Evolutionary conservation across 78 protist species (phyloP), one percentile per base, ranked within the genome.

Genomic region (Polysphondylium violaceum): DNA sequence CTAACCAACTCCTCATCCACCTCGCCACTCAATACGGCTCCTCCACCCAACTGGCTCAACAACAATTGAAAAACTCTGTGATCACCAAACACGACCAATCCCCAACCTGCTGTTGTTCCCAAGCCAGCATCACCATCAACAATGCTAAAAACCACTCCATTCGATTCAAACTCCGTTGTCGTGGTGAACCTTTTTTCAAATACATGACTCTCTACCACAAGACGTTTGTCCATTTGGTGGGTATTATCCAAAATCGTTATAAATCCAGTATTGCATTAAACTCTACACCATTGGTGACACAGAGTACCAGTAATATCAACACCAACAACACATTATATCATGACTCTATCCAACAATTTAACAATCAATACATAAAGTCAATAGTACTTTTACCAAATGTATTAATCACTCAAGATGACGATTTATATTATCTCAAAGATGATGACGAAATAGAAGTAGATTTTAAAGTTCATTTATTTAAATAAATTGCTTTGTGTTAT

Each of bases 301-400:
- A n/a, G n/a, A n/a, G n/a, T n/a, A n/a, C n/a, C n/a, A n/a, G n/a
- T n/a, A n/a, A n/a, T n/a, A n/a, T n/a, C n/a, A n/a, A n/a, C n/a
- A n/a, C n/a, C n/a, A n/a, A n/a, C n/a, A n/a, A n/a, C n/a, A n/a
- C n/a, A n/a, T n/a, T n/a, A n/a, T n/a, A n/a, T n/a, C n/a, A n/a
- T n/a, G 35, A n/a, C 61, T 36, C 73, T 14, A 50, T 36, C 35
- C 33, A 72, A 72, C 78, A 72, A 33, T 72, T 72, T 72, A 40
- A 51, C 27, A 72, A 33, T 9, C 44, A 50, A 23, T 31, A n/a
- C 23, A 68, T 81, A 11, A 50, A 81, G 56, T 56, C 76, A 14
- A 68, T 81, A 17, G 33, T 44, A 53, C 56, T 81, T 29, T 33
- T 65, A 51, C 89, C 89, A 55, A 41, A 81, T 33, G 50, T 81